Evolutionary conservation across 2,329 filamentous ascomycete genomes (phyloP).

Genomic region (Pseudogymnoascus sp.): DNA sequence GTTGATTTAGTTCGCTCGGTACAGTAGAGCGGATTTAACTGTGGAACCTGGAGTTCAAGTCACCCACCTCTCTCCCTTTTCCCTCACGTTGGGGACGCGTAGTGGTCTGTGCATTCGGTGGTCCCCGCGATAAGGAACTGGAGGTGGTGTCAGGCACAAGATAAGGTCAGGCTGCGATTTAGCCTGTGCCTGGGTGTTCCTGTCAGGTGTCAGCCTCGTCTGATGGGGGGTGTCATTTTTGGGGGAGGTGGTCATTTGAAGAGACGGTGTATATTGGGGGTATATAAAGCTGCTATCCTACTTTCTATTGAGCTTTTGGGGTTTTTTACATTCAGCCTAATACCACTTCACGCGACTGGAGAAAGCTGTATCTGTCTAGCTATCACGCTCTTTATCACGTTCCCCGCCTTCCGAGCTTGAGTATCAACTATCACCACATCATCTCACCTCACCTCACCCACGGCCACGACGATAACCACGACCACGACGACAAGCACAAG

Average conservation of each 20-base stretch:
- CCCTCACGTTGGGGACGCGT: neutral
- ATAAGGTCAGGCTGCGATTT: neutral
- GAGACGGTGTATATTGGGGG: neutral
- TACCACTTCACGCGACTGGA: neutral
- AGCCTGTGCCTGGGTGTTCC: neutral
- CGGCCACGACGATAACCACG: neutral
- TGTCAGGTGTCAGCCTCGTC: neutral
- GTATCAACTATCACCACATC: slow-evolving; percentile 14
- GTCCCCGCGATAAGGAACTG: neutral
- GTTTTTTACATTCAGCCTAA: neutral
- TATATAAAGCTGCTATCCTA: neutral
- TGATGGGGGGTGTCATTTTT: neutral
- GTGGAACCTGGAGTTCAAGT: neutral
- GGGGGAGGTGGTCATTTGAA: neutral
- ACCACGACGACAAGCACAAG: no score
- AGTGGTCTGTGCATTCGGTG: neutral
- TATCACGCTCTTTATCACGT: slow-evolving; percentile 20
- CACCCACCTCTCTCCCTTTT: neutral
- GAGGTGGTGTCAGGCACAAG: neutral
- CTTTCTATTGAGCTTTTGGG: neutral
- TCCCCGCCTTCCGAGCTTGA: slow-evolving; percentile 13
- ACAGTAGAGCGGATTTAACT: neutral
- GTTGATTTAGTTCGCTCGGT: no score
- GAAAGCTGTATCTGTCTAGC: neutral
- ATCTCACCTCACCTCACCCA: slow-evolving; percentile 12